phyloP scores from a whole-genome alignment of 2,329 filamentous ascomycete genomes.

The Alternaria conjuncta region DNA sequence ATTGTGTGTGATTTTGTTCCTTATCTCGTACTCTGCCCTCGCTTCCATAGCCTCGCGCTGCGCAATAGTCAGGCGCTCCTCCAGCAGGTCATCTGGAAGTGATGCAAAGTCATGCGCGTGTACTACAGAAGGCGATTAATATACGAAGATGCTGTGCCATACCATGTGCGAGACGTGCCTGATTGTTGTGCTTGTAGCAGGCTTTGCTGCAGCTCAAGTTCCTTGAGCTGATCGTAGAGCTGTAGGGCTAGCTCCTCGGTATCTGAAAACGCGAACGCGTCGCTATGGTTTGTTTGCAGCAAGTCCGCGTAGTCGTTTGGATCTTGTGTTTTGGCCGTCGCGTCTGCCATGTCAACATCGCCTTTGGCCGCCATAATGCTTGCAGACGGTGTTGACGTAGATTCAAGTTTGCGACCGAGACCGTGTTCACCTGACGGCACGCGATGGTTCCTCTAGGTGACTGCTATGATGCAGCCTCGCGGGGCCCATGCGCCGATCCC shows the following conservation, averaged over 20 bases:
- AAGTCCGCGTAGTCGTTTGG: constrained; percentile 42
- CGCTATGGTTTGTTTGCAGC: constrained; percentile 52
- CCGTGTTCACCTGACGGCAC: constrained; percentile 29
- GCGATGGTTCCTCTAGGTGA: constrained; percentile 10
- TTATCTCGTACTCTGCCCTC: constrained; percentile 71
- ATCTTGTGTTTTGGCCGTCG: constrained; percentile 11
- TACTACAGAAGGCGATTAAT: constrained; percentile 30
- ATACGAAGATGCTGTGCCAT: not conserved
- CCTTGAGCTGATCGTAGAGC: constrained; percentile 74
- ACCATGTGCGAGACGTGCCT: constrained; percentile 26
- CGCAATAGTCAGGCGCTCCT: constrained; percentile 59
- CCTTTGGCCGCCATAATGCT: constrained; percentile 29
- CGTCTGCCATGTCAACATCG: constrained; percentile 33
- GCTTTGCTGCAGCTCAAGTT: constrained; percentile 74
- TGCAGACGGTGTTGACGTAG: not conserved
- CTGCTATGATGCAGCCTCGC: constrained; percentile 24
- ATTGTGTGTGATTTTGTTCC: constrained; percentile 71
- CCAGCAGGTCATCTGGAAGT: constrained; percentile 60
- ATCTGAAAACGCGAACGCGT: constrained; percentile 66
- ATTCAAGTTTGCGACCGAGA: constrained; percentile 14
- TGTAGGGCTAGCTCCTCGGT: constrained; percentile 71
- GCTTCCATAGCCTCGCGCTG: constrained; percentile 73
- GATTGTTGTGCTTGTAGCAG: constrained; percentile 60
- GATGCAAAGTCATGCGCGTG: constrained; percentile 37
- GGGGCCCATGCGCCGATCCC: constrained; percentile 38